These are phyloP conservation scores for Curvularia spicifera DNA, from an alignment of 2,329 filamentous ascomycete genomes.

Conservation along the genomic window DNA sequence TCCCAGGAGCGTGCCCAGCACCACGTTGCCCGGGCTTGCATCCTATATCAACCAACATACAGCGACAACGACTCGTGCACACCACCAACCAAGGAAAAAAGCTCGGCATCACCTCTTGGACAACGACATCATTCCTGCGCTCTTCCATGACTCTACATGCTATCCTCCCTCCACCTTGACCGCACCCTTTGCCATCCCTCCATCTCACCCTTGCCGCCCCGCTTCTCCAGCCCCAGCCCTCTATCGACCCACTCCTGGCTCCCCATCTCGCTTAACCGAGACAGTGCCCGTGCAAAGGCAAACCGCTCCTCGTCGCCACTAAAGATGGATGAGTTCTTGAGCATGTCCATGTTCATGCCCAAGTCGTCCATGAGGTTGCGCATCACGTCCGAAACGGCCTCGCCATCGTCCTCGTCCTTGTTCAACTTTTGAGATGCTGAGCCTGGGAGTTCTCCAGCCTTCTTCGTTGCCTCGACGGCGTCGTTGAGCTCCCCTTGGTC, in stretches of 20 bases:
- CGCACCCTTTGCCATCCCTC: slow-evolving; percentile 70
- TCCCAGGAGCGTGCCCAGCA: neutral
- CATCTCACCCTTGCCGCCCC: slow-evolving; percentile 69
- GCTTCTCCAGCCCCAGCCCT: slow-evolving; percentile 67
- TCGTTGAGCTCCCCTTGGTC: slow-evolving; percentile 61
- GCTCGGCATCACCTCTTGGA: slow-evolving; percentile 1
- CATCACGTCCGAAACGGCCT: slow-evolving; percentile 71
- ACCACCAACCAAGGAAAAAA: neutral
- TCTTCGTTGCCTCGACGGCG: slow-evolving; percentile 52
- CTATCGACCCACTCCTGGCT: slow-evolving; percentile 93
- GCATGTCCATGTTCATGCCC: slow-evolving; percentile 79
- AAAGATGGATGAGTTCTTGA: slow-evolving; percentile 88
- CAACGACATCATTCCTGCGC: neutral
- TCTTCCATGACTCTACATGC: slow-evolving; percentile 27
- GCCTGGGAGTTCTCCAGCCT: slow-evolving; percentile 50
- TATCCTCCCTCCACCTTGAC: slow-evolving; percentile 66
- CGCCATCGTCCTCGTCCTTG: slow-evolving; percentile 50
- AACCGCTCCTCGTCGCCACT: slow-evolving; percentile 95
- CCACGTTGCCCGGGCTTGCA: neutral
- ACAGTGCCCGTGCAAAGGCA: slow-evolving; percentile 89
- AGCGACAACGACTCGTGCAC: neutral
- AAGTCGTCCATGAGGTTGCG: slow-evolving; percentile 85
- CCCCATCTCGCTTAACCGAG: slow-evolving; percentile 87
- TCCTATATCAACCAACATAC: neutral
- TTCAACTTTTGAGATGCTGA: slow-evolving; percentile 15